Conservation (phyloP, 768 basidiomycete genomes). For the Termitomyces sp. region DNA sequence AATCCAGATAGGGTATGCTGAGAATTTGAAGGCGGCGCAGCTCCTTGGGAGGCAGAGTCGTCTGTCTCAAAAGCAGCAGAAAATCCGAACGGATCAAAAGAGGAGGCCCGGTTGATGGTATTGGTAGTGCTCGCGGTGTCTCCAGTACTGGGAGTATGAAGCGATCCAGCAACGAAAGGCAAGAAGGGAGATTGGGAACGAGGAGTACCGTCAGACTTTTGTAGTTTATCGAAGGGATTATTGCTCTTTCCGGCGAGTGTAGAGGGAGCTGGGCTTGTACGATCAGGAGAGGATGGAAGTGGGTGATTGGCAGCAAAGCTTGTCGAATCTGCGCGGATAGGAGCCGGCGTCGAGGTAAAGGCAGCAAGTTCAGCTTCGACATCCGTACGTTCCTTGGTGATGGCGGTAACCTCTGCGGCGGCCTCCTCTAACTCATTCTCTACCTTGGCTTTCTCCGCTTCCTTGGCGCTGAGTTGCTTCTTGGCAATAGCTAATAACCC, state of each 20-base stretch:
- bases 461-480: constrained; percentile 87
- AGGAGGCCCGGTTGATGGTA: constrained; percentile 16
- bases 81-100: constrained; percentile 51
- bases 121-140: constrained; percentile 4
- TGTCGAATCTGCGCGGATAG: constrained; percentile 37
- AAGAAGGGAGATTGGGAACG: constrained; percentile 60
- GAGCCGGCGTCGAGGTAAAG: constrained; percentile 16
- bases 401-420: constrained; percentile 41
- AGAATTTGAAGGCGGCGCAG: not conserved
- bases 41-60: not conserved
- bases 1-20: not conserved
- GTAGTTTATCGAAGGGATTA: constrained; percentile 84
- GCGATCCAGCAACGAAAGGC: constrained; percentile 35
- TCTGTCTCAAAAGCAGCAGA: constrained; percentile 24
- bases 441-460: constrained; percentile 64
- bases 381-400: constrained; percentile 50
- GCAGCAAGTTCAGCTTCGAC: constrained; percentile 45
- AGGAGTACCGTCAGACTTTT: constrained; percentile 37
- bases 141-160: constrained; percentile 18
- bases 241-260: constrained; percentile 57
- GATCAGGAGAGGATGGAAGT: constrained; percentile 65
- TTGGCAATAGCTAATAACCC: constrained; percentile 90
- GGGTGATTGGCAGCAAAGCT: constrained; percentile 65
- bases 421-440: constrained; percentile 72
- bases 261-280: constrained; percentile 43